Evolutionary conservation across 1,139 yeast species (phyloP).

Genomic region (Spathaspora sp.): DNA sequence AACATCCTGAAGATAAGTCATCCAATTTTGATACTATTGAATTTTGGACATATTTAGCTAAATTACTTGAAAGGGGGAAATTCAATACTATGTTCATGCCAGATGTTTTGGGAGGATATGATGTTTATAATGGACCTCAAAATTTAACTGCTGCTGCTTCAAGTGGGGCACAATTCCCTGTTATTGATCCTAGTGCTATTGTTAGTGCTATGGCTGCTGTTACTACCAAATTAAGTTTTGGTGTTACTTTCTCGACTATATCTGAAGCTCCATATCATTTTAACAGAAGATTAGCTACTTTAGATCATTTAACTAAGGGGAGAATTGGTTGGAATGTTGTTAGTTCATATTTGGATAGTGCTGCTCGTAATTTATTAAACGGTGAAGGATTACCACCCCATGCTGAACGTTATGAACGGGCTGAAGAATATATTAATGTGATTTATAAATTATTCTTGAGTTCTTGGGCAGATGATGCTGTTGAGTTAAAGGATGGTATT

Average conservation of each 20-base stretch:
- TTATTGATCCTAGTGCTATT: constrained; percentile 42
- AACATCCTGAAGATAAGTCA: constrained; percentile 40
- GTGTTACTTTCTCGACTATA: constrained; percentile 43
- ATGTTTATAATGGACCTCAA: constrained; percentile 40
- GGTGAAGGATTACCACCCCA: constrained; percentile 33
- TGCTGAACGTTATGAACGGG: constrained; percentile 36
- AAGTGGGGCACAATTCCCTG: constrained; percentile 45
- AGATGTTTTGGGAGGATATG: constrained; percentile 47
- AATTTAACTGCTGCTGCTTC: constrained; percentile 36
- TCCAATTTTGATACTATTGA: constrained; percentile 37
- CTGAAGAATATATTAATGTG: constrained; percentile 42
- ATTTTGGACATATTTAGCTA: constrained; percentile 47
- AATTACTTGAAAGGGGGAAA: constrained; percentile 45
- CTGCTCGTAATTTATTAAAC: constrained; percentile 36
- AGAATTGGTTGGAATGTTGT: constrained; percentile 48
- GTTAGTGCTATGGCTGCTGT: constrained; percentile 43
- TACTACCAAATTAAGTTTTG: constrained; percentile 39
- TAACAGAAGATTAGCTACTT: constrained; percentile 40
- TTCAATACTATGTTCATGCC: constrained; percentile 47
- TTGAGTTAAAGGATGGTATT: constrained; percentile 31
- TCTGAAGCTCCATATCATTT: constrained; percentile 45
- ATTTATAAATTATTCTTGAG: constrained; percentile 36
- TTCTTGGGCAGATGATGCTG: constrained; percentile 49
- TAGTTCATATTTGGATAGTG: constrained; percentile 38
- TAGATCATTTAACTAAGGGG: constrained; percentile 43